Conservation (phyloP, 805 yeast genomes). For the Sugiyamaella americana region DNA sequence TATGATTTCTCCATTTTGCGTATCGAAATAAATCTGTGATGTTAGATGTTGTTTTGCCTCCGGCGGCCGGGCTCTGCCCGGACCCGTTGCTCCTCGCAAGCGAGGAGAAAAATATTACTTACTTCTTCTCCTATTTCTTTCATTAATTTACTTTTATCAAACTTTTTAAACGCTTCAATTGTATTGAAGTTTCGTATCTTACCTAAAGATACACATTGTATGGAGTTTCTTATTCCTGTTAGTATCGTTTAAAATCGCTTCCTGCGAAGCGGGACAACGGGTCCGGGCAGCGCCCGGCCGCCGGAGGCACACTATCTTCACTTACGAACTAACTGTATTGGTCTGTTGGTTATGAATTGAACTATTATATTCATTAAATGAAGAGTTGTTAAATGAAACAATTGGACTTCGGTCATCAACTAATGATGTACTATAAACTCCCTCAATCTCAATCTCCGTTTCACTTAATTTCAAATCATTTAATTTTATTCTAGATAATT, state of each 20-base stretch:
- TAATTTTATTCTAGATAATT: constrained; percentile 65
- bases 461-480: constrained; percentile 64
- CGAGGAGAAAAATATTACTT: background rate
- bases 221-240: constrained; percentile 5
- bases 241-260: background rate
- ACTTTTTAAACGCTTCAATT: constrained; percentile 70
- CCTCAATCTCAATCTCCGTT: constrained; percentile 39
- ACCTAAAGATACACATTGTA: constrained; percentile 36
- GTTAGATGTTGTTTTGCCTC: background rate
- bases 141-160: constrained; percentile 60
- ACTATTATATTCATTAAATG: constrained; percentile 24
- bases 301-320: too few relatives aligned
- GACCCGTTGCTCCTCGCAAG: too few relatives aligned
- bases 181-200: constrained; percentile 63
- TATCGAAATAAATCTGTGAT: constrained; percentile 25
- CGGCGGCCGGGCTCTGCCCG: too few relatives aligned
- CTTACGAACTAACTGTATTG: constrained; percentile 9
- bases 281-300: too few relatives aligned
- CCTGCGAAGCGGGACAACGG: too few relatives aligned
- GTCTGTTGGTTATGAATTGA: constrained; percentile 3
- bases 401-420: constrained; percentile 33
- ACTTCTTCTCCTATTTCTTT: constrained; percentile 19
- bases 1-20: constrained; percentile 33
- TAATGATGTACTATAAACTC: constrained; percentile 30
- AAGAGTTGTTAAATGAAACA: constrained; percentile 20